Base-by-base conservation (phyloP, 176 grass and related monocot species). In the Cocos nucifera region DNA sequence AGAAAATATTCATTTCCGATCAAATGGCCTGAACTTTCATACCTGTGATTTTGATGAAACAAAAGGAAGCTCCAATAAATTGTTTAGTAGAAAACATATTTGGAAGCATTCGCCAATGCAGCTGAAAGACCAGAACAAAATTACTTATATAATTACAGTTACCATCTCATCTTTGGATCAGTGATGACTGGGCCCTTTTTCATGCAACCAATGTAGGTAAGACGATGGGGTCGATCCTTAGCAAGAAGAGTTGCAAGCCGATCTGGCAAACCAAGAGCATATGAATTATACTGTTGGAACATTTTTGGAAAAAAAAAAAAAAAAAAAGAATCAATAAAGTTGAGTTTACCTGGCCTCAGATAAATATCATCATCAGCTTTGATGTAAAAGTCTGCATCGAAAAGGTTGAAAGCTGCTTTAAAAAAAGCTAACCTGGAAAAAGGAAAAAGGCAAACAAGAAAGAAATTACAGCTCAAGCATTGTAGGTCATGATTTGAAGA, bases 351-450 rank as follows among this genome's bases (percentile, higher is more conserved):
- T 88, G 93, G 93, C 26, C 93, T 87, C 51, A 98, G 72, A 80
- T 92, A 98, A 69, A 98, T 92, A 69, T 80, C 79, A 73, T 98
- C 93, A 63, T 85, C 81, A 85, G 81, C 73, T 83, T 98, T 98
- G 56, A 88, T 79, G 61, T 98, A 98, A 60, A 83, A 98, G 53
- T 98, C 93, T 50, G 93, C 93, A 1, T 92, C 76, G 26, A 92
- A 98, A 65, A 98, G 86, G 65, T 88, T 67, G 65, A 88, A 98
- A 73, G 84, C 84, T 85, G 87, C 87, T 88, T 88, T 90, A 73
- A 98, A 98, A 84, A 76, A 98, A 69, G 81, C 84, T 79, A 98
- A 85, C 78, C 93, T 98, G 79, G 44, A 32, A 69, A 66, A 54
- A 55, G 32, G 65, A 10, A 44, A 14, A 14, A 44, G 7, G 35